Conservation (phyloP, 805 yeast species). For the Cyberlindnera maclurae region DNA sequence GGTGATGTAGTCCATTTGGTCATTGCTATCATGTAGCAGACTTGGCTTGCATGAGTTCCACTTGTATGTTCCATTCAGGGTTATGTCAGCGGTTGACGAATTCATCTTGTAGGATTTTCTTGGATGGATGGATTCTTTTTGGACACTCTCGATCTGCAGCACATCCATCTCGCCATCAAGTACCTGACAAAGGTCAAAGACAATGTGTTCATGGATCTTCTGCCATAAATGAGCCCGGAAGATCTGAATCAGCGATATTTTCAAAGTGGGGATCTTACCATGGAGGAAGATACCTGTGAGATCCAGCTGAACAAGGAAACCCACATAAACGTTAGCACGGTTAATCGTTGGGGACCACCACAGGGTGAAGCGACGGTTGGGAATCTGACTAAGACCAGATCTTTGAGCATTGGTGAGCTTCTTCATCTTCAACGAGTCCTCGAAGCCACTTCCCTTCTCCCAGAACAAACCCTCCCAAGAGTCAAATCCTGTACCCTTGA, state of each 20-base stretch:
- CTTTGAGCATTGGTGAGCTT: conserved; percentile 96
- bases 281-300: conserved; percentile 94
- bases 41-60: conserved; percentile 88
- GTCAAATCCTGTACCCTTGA: conserved; percentile 95
- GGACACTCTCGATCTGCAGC: conserved; percentile 76
- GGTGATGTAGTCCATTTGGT: conserved; percentile 46
- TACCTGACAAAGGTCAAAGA: conserved; percentile 88
- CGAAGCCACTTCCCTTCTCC: conserved; percentile 97
- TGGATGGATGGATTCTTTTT: conserved; percentile 91
- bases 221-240: conserved; percentile 99
- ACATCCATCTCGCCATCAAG: conserved; percentile 82
- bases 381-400: conserved; percentile 94
- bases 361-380: conserved; percentile 90
- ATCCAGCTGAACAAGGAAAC: conserved; percentile 92
- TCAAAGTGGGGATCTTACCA: conserved; percentile 95
- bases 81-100: conserved; percentile 89
- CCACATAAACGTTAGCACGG: conserved; percentile 96
- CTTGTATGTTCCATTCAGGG: conserved; percentile 61
- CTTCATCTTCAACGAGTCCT: conserved; percentile 89
- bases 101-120: conserved; percentile 96
- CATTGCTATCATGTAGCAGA: conserved; percentile 63
- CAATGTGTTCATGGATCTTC: conserved; percentile 93
- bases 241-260: conserved; percentile 90
- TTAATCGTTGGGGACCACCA: conserved; percentile 99
- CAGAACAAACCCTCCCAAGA: conserved; percentile 98